Evolutionary conservation across 352 stramenopile species (phyloP), one percentile per base, ranked within the genome.

Genomic region (Globisporangium takayamanum): DNA sequence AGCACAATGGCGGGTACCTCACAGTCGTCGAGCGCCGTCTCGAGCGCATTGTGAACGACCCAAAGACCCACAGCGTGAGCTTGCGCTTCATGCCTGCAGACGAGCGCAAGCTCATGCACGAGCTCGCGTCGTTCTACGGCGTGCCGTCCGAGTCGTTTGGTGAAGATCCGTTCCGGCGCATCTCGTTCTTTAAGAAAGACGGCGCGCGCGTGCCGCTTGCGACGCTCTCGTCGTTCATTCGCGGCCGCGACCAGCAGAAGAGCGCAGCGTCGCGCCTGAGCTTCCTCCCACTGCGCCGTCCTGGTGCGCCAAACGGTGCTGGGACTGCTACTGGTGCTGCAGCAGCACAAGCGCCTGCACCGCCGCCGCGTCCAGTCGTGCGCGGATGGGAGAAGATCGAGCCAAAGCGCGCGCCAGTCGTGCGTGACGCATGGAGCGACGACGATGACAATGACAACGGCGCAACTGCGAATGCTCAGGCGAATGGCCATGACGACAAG

Each of bases 371-470:
- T 4, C 61, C 68, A 15, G 59, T 70, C 37, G 46, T 57, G 5
- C 74, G 83, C 36, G 83, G 83, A 6, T 93, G 83, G 83, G 83
- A 93, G 52, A 83, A 76, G 53, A 88, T 91, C 20, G 66, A 77
- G 36, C 73, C 70, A 56, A 70, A 66, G 12, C 69, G 69, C 26
- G 55, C 63, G 10, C 72, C 74, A 5, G 66, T 78, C 55, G 56
- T 89, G 39, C 67, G 62, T 2, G 84, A 93, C 61, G 81, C 84
- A 0, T 93, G 84, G 84, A 93, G 84, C 64, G 80, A 93, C 39
- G 83, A 91, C 18, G 50, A 67, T 2, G 46, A 39, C 28, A 42
- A 62, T n/a, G 57, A 56, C 8, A 39, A 58, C 25, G 48, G 1
- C 16, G 28, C 42, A 2, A 47, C 55, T 0, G 55, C 53, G 45